Evolutionary conservation across 164 flowering plant genomes (phyloP).

Genomic region (Pachysandra terminalis): DNA sequence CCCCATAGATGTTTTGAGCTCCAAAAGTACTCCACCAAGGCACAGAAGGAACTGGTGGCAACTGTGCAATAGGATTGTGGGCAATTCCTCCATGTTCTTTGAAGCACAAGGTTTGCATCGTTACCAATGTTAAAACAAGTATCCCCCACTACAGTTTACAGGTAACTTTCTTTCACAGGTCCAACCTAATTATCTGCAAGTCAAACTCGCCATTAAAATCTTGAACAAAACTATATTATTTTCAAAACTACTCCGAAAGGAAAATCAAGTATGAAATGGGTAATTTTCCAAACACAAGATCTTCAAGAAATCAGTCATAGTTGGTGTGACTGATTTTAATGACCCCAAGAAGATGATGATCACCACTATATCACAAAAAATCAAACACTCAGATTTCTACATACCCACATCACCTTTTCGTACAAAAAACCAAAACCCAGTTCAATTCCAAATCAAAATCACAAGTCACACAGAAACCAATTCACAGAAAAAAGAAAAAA

Average conservation of each 20-base stretch:
- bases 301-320: background rate
- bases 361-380: background rate
- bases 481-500: background rate
- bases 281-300: background rate
- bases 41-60: constrained; percentile 28
- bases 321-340: background rate
- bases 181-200: constrained; percentile 1
- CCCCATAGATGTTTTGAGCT: constrained; percentile 33
- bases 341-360: background rate
- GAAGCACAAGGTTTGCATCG: constrained; percentile 40
- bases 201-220: too few species aligned
- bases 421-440: background rate
- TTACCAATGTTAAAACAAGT: constrained; percentile 1
- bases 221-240: background rate
- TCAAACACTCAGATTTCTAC: background rate
- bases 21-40: constrained; percentile 50
- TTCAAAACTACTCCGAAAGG: background rate
- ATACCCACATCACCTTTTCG: constrained; percentile 12
- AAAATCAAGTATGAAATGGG: background rate
- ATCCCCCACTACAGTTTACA: constrained; percentile 1
- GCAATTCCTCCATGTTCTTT: constrained; percentile 43
- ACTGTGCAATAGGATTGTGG: constrained; percentile 34
- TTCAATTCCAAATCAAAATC: background rate
- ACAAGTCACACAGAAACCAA: constrained; percentile 7
- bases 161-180: background rate